phyloP scores from a whole-genome alignment of 768 basidiomycete genomes.

The Crassisporium funariophilum region DNA sequence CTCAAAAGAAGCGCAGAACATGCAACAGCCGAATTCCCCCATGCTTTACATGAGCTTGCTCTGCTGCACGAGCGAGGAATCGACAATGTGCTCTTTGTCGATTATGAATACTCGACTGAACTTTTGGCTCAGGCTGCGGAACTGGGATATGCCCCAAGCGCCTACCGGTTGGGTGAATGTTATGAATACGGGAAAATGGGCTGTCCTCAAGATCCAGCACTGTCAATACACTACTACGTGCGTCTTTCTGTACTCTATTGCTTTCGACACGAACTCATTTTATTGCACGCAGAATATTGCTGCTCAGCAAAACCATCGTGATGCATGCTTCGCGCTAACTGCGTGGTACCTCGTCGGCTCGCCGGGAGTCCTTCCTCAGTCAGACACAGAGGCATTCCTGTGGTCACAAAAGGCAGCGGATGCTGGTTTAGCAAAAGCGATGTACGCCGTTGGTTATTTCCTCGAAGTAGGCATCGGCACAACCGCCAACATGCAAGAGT shows the following conservation, averaged over 20 bases:
- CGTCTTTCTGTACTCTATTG: slow-evolving; percentile 32
- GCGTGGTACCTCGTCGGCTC: slow-evolving; percentile 99
- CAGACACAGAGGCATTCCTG: slow-evolving; percentile 95
- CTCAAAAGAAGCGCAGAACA: slow-evolving; percentile 95
- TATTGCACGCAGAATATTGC: slow-evolving; percentile 81
- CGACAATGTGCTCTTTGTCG: slow-evolving; percentile 96
- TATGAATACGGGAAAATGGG: slow-evolving; percentile 99
- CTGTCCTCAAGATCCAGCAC: slow-evolving; percentile 94
- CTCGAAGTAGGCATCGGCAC: slow-evolving; percentile 93
- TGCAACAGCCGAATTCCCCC: slow-evolving; percentile 93
- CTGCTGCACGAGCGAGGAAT: slow-evolving; percentile 96
- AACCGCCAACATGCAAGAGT: slow-evolving; percentile 65
- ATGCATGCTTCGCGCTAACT: slow-evolving; percentile 96
- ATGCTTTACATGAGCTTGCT: slow-evolving; percentile 93
- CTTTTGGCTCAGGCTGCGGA: slow-evolving; percentile 94
- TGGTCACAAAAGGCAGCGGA: slow-evolving; percentile 98
- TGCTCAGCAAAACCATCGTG: slow-evolving; percentile 94
- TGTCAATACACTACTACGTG: slow-evolving; percentile 99
- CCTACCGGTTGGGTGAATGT: slow-evolving; percentile 94
- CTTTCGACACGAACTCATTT: slow-evolving; percentile 6
- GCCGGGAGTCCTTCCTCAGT: slow-evolving; percentile 95
- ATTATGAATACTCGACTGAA: slow-evolving; percentile 94
- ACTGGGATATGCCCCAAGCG: slow-evolving; percentile 94
- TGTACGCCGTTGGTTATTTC: slow-evolving; percentile 99
- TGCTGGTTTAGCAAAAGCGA: slow-evolving; percentile 87